These are phyloP conservation scores for Botrytis fabae DNA, from an alignment of 2,329 filamentous ascomycete species.

Conservation along the genomic window DNA sequence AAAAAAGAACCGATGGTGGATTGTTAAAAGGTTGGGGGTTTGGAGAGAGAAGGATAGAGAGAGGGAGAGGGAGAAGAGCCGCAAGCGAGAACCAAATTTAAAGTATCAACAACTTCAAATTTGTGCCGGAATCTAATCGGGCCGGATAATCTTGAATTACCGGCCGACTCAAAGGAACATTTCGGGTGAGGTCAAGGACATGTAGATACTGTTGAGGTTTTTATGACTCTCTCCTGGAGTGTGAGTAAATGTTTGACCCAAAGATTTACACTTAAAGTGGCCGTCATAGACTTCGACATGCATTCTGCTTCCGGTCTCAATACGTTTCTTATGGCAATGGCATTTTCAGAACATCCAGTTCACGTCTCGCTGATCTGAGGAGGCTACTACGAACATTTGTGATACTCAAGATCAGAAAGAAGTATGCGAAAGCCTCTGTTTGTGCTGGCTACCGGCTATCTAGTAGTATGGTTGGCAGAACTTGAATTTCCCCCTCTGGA, in stretches of 20 bases:
- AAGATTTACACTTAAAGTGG: not conserved
- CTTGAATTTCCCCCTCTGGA: not conserved
- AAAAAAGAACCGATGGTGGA: not conserved
- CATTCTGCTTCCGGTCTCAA: not conserved
- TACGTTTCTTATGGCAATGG: rapidly evolving
- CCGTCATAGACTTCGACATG: not conserved
- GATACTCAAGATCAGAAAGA: not conserved
- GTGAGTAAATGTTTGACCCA: not conserved
- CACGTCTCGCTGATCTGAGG: not conserved
- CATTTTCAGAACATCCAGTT: not conserved
- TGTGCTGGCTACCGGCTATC: not conserved
- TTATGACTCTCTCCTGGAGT: not conserved
- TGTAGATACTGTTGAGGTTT: not conserved
- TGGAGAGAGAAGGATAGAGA: not conserved
- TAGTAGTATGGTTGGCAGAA: not conserved
- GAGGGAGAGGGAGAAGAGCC: not conserved
- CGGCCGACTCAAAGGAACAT: not conserved
- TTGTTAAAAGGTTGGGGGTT: not conserved
- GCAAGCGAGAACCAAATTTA: not conserved
- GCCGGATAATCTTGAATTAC: not conserved
- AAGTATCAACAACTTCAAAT: not conserved
- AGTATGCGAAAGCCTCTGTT: too few species aligned
- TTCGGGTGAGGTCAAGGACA: not conserved
- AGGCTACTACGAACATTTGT: too few species aligned
- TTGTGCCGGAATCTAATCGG: not conserved